Base-by-base conservation (phyloP, 2,329 filamentous ascomycete species). In the Knufia petricola region DNA sequence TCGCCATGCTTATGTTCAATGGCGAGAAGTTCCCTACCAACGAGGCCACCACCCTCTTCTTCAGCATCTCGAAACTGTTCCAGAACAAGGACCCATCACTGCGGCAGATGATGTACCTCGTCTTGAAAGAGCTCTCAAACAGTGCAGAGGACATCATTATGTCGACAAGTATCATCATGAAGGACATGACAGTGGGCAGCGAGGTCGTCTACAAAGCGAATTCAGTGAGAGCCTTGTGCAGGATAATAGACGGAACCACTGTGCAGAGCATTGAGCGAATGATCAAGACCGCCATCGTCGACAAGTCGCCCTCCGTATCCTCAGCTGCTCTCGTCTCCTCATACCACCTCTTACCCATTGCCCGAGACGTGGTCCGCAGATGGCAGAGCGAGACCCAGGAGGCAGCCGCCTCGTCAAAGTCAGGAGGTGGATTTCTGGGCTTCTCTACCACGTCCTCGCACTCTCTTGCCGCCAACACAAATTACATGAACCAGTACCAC, bases 131-230 rank as follows among this genome's bases (percentile, higher is more conserved):
- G 77, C 77, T 98, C 62, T 87, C 90, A 58, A 81, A 82, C 67
- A 95, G 88, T 20, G 92, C 92, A 51, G 88, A 96, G 73, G 92
- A 98, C 76, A 94, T 95, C 56, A 98, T 98, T 66, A 96, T 98
- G 92, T 92, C 95, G 54, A 98, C 92, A 15, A 94, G 87, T 70
- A 95, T 90, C 59, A 95, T 98, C 60, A 98, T 96, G 92, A 98
- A 98, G 75, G 92, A 98, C 67, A 95, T 90, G 9, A 88, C 89
- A 46, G 88, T 94, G 55, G 87, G 89, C 62, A 95, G 87, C 63
- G 92, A 96, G 64, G 84, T 89, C 46, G 81, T 95, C 49, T 95
- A 89, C 73, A 79, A 92, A 61, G 87, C 92, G 46, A 98, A 98
- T 72, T 90, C 92, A 54, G 96, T 96, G 64, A 79, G 92, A 60